Evolutionary conservation across 106 monocot genomes (phyloP), one percentile per base, ranked within the genome.

Genomic region (Allium sativum): DNA sequence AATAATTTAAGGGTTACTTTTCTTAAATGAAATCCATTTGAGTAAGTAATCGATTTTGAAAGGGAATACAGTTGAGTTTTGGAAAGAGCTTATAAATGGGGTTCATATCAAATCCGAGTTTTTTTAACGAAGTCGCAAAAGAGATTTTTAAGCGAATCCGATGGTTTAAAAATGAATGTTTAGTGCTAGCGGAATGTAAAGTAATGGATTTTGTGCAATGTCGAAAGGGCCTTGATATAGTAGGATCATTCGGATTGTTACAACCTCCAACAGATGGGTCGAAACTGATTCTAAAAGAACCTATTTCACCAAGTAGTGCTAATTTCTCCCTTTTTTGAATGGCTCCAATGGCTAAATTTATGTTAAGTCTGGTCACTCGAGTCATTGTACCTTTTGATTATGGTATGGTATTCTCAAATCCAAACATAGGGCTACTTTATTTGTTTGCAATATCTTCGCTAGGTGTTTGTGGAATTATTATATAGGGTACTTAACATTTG

Each of bases 201-300:
- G 56, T 56, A 21, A 18, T 21, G 56, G 56, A 10, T 56, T 56
- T 4, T 20, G 56, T 56, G 10, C 56, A 56, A 56, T 21, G 56
- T 56, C 56, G 56, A 21, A 56, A 56, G 56, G 56, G 56, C 31
- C 56, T 15, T 56, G 15, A 56, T 21, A 12, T 56, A 12, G 17
- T 56, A 22, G 56, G 56, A 56, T 56, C 56, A 12, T 56, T 56
- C 56, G 19, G 56, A 56, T 56, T 56, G 19, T 56, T 56, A 56
- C 56, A 56, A 56, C 56, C 10, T 56, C 18, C 31, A 21, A 15
- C 56, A 21, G 56, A 56, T 56, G 19, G 56, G 19, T 56, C 17
- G 18, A 56, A 56, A 19, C 8, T 56, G 10, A 53, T 53, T 55
- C 55, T 55, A 55, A 55, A 55, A 55, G 55, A 55, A 55, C 55